Base-by-base conservation (phyloP, 768 basidiomycete genomes). In the Candolleomyces aberdarensis region DNA sequence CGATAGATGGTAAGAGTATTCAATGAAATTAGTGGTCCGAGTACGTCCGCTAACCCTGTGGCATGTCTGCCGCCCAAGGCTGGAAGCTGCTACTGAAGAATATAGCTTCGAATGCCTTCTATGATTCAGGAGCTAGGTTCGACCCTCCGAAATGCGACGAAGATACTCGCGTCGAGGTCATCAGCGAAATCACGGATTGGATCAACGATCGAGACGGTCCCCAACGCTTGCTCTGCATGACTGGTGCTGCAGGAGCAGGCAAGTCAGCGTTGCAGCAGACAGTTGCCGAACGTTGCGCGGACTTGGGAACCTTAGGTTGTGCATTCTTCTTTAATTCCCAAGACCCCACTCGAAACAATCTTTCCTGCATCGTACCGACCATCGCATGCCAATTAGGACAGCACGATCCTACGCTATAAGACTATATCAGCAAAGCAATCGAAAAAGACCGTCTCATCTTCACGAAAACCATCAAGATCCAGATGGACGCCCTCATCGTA, bases 321-420 rank as follows among this genome's bases (percentile, higher is more conserved):
- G 22, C 47, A 8, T 59, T 59, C 47, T 51, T 50, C 49, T 59
- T 59, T 31, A 41, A 40, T 22, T 40, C 31, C 19, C n/a, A 26
- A 41, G 48, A 48, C 31, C 13, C 8, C 9, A 11, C 48, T 22
- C 47, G 58, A 17, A 52, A 59, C 49, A 26, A 52, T 39, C n/a
- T 36, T 20, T 51, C 48, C 4, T 10, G 31, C 2, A 11, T 59
- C n/a, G 11, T 59, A 10, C 48, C 58, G 9, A 59, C 58, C 29
- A 50, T 59, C 49, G 58, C 58, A 20, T 59, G 40, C 50, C 58
- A 59, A 29, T 15, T 59, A 22, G 58, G 47, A 29, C 49, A 40
- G 39, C 11, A 32, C 13, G n/a, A 50, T 29, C 13, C 26, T 29
- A 26, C 15, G 4, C 32, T 52, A 10, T 5, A 39, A 32, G 39